Evolutionary conservation across 176 grass and related monocot genomes (phyloP).

Genomic region (Paspalum notatum): DNA sequence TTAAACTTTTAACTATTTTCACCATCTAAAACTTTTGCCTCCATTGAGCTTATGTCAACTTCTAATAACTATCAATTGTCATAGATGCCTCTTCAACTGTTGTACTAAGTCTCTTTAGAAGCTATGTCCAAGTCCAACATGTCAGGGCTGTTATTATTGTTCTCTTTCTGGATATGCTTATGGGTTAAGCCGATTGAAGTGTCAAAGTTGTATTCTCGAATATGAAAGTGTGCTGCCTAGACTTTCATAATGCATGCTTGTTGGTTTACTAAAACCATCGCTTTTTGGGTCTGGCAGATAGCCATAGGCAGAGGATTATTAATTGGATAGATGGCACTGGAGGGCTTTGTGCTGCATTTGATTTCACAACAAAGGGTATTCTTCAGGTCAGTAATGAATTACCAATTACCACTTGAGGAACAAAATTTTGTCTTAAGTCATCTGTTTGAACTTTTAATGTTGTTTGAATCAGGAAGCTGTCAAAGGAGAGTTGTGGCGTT

Average conservation of each 20-base stretch:
- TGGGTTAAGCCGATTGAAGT: no score
- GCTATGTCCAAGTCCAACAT: constrained; percentile 10
- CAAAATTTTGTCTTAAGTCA: constrained; percentile 6
- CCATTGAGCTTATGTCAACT: background rate
- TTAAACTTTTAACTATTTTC: background rate
- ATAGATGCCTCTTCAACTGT: constrained; percentile 20
- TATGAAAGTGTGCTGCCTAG: background rate
- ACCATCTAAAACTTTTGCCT: background rate
- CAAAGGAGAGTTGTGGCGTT: constrained; percentile 88
- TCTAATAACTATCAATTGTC: constrained; percentile 10
- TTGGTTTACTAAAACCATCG: background rate
- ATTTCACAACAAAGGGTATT: constrained; percentile 97
- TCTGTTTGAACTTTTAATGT: constrained; percentile 19
- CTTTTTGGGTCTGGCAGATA: constrained; percentile 53
- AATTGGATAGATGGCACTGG: constrained; percentile 88
- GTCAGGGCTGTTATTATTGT: background rate
- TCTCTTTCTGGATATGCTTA: no score
- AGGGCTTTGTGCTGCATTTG: constrained; percentile 77
- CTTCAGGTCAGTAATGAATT: constrained; percentile 72
- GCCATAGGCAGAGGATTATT: constrained; percentile 79
- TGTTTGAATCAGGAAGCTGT: constrained; percentile 79
- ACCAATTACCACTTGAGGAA: constrained; percentile 1
- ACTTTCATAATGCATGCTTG: background rate
- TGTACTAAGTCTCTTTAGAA: background rate
- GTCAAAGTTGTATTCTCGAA: background rate